A percentile compares a stretch with the other conserved stretches of the same genome.
Evolutionary conservation across 495 filamentous ascomycete genomes (phyloP).

Genomic region (Penicillium soppii): DNA sequence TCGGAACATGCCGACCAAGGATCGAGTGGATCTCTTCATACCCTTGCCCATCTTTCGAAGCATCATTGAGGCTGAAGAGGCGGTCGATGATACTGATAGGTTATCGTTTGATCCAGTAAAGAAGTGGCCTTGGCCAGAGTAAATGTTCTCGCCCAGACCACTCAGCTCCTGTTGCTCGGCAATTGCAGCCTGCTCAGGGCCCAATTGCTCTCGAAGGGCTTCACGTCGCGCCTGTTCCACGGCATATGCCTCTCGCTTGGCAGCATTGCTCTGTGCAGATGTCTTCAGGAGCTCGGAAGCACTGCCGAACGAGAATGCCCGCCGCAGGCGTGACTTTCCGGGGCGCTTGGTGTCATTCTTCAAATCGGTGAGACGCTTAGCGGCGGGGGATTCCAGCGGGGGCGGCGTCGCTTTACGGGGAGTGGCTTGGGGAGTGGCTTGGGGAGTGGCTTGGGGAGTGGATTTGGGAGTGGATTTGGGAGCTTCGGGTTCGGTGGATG

Average conservation of each 20-base stretch:
- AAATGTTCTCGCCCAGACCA: constrained; percentile 91
- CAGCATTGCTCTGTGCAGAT: constrained; percentile 62
- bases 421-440: constrained; percentile 13
- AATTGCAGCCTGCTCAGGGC: constrained; percentile 87
- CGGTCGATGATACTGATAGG: constrained; percentile 93
- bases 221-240: constrained; percentile 70
- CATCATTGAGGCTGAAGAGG: constrained; percentile 98
- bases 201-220: constrained; percentile 65
- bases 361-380: constrained; percentile 76
- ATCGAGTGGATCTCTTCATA: constrained; percentile 88
- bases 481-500: constrained; percentile 52
- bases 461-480: constrained; percentile 34
- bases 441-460: no score
- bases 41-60: constrained; percentile 99
- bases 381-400: constrained; percentile 62
- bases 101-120: constrained; percentile 96
- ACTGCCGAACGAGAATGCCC: constrained; percentile 97
- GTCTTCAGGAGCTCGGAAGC: constrained; percentile 84
- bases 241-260: constrained; percentile 53
- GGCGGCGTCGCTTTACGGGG: constrained; percentile 24
- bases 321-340: constrained; percentile 82
- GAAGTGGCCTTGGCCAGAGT: constrained; percentile 79
- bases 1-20: constrained; percentile 90
- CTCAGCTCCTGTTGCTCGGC: constrained; percentile 86
- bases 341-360: constrained; percentile 70